phyloP scores from a whole-genome alignment of 1,284 basidiomycete genomes.

The Ceratobasidium sp. region DNA sequence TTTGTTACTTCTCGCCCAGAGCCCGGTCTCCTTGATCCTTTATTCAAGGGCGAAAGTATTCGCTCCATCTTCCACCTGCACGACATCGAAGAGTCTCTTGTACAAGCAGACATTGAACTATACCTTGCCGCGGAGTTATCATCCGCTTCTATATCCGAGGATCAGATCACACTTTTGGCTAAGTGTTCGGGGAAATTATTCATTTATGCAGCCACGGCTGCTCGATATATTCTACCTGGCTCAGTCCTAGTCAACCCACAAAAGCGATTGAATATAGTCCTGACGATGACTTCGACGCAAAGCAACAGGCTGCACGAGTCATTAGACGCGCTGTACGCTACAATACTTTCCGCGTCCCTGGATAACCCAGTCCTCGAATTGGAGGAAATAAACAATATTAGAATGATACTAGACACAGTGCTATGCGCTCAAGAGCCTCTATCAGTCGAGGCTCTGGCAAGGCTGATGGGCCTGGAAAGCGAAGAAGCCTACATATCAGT shows the following conservation, averaged over 20 bases:
- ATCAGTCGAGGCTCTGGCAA: neutral
- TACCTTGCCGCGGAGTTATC: conserved; percentile 7
- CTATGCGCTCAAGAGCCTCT: conserved; percentile 14
- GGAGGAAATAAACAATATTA: neutral
- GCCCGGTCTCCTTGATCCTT: neutral
- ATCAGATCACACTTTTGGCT: neutral
- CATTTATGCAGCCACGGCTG: conserved; percentile 24
- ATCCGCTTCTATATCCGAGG: neutral
- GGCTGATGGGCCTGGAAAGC: neutral
- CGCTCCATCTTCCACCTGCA: neutral
- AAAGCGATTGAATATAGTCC: neutral
- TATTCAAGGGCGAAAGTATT: neutral
- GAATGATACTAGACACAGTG: neutral
- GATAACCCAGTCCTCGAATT: neutral
- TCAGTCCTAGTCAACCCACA: neutral
- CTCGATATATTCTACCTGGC: conserved; percentile 6
- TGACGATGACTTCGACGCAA: neutral
- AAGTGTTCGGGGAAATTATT: neutral
- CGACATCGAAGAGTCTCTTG: conserved; percentile 12
- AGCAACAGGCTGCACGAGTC: neutral
- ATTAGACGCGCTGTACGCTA: conserved; percentile 1
- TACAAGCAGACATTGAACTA: conserved; percentile 20
- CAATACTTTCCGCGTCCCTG: neutral
- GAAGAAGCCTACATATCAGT: neutral
- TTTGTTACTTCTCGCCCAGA: conserved; percentile 29